Conservation (phyloP, 2,329 filamentous ascomycete genomes). For the Paracorniculantispora psalliotae region DNA sequence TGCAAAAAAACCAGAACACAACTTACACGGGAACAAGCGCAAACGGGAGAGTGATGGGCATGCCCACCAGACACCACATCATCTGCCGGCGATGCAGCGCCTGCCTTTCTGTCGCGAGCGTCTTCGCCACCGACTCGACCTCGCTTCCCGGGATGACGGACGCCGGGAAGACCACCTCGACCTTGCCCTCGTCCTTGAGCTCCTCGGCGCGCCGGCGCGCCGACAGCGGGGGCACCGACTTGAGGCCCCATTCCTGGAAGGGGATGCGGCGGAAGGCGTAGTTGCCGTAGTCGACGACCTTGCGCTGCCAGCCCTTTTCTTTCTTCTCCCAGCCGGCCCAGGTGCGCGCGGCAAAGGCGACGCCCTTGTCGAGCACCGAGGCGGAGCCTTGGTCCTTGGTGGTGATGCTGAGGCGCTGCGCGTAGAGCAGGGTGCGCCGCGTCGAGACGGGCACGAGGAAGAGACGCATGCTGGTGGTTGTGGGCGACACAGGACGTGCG, state of each 20-base stretch:
- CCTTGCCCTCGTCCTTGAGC: conserved; percentile 55
- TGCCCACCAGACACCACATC: conserved; percentile 73
- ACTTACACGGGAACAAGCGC: conserved; percentile 80
- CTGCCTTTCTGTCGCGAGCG: conserved; percentile 75
- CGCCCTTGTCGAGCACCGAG: conserved; percentile 62
- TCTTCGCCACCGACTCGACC: conserved; percentile 61
- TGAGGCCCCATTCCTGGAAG: conserved; percentile 96
- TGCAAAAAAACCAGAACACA: not conserved
- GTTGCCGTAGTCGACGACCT: conserved; percentile 82
- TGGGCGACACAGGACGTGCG: not conserved
- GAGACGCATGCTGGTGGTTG: conserved; percentile 65
- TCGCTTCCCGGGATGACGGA: conserved; percentile 60
- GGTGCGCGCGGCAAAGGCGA: conserved; percentile 64
- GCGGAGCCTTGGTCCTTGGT: conserved; percentile 41
- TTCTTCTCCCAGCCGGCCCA: conserved; percentile 88
- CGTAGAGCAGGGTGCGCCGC: conserved; percentile 85
- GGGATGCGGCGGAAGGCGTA: conserved; percentile 79
- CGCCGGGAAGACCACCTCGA: conserved; percentile 72
- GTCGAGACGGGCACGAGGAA: conserved; percentile 93
- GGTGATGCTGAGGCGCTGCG: conserved; percentile 64
- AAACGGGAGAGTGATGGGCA: conserved; percentile 80
- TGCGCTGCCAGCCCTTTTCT: conserved; percentile 81
- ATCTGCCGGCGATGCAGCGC: conserved; percentile 70
- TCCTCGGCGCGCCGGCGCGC: conserved; percentile 60
- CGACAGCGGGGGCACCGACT: conserved; percentile 82